Evolutionary conservation across 768 basidiomycete genomes (phyloP), one percentile per base, ranked within the genome.

Genomic region (Mycena chlorophos): DNA sequence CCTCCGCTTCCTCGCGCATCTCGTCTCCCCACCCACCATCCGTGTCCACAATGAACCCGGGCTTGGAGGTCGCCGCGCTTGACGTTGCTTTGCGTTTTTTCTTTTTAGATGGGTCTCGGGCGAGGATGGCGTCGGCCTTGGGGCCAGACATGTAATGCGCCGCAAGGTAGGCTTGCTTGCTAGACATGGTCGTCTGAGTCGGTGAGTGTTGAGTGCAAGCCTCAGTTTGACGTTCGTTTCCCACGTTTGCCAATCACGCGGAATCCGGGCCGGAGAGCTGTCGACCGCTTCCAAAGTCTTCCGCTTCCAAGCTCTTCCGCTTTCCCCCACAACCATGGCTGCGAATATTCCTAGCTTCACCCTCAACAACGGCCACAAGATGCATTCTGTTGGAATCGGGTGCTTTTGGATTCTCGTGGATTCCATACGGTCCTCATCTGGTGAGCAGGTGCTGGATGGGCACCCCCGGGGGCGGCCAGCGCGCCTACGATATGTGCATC

Each of bases 121-220:
- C 78, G 6, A 98, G 78, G 59, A 98, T 98, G 5, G 93, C 94
- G 63, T 98, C 96, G 2, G 95, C 94, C 66, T 98, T 98, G 0
- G 92, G 85, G 1, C 96, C 96, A 4, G 94, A 87, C 94, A 98
- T 96, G 75, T 98, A 98, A 59, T 91, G 92, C 61, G 87, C 82
- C 0, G 92, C 92, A 17, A 95, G 81, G 69, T 95, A 95, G 22
- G 90, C 78, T 69, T n/a, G n/a, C n/a, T 93, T 87, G 55, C 71
- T 67, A 16, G 80, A 71, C 78, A 79, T 81, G 37, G 40, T 65
- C 31, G 46, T n/a, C n/a, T n/a, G n/a, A n/a, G n/a, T n/a, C n/a
- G n/a, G n/a, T n/a, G n/a, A n/a, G n/a, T n/a, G n/a, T n/a, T n/a
- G n/a, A n/a, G n/a, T n/a, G n/a, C n/a, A n/a, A n/a, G n/a, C n/a